phyloP scores from a whole-genome alignment of 768 basidiomycete genomes.

The Hericium erinaceus region DNA sequence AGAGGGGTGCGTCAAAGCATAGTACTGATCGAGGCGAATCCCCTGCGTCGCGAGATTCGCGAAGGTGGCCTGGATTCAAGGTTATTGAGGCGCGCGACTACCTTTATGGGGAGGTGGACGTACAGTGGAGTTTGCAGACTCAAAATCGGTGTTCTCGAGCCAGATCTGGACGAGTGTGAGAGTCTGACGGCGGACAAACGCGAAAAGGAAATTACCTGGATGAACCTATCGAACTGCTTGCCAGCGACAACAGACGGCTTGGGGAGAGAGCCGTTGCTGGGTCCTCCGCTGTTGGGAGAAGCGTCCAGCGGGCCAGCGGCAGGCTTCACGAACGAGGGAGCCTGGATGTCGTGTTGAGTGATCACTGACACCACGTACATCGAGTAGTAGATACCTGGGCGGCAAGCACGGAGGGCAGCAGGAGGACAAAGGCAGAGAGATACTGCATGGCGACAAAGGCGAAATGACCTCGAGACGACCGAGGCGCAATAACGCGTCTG shows the following conservation, averaged over 20 bases:
- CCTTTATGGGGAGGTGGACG: background rate
- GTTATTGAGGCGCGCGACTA: background rate
- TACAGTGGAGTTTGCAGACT: constrained; percentile 16
- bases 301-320: constrained; percentile 17
- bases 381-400: background rate
- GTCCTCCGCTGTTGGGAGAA: constrained; percentile 32
- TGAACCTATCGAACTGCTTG: constrained; percentile 37
- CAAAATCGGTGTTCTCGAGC: constrained; percentile 56
- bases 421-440: background rate
- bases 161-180: constrained; percentile 30
- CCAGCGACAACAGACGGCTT: constrained; percentile 31
- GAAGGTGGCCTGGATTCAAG: constrained; percentile 19
- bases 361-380: background rate
- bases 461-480: background rate
- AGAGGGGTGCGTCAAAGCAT: constrained; percentile 46
- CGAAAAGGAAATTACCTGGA: constrained; percentile 16
- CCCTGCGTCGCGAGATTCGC: constrained; percentile 38
- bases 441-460: constrained; percentile 1
- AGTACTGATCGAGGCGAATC: constrained; percentile 34
- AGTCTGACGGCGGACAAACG: too few species aligned
- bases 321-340: constrained; percentile 22
- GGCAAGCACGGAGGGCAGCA: constrained; percentile 3
- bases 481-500: too few species aligned
- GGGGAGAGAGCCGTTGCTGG: constrained; percentile 33
- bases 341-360: background rate